These are phyloP conservation scores for Erigeron canadensis DNA, from an alignment of 129 eudicot genomes.

Conservation along the genomic window DNA sequence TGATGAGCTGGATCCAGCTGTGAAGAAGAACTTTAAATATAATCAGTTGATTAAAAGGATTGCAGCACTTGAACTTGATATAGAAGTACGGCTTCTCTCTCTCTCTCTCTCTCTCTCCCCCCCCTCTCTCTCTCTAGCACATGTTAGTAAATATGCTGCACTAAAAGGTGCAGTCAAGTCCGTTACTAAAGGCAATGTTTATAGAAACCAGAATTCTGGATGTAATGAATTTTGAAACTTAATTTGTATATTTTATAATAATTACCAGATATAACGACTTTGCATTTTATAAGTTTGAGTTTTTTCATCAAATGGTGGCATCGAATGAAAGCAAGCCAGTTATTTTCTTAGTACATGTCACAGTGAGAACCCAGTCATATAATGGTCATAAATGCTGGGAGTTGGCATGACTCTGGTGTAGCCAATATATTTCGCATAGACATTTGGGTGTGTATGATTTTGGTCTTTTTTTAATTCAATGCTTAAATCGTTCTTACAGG, in stretches of 20 bases:
- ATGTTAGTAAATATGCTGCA: too few relatives aligned
- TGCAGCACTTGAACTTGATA: conserved; percentile 68
- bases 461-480: not conserved
- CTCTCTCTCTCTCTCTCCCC: not conserved
- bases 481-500: conserved; percentile 43
- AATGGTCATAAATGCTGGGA: too few relatives aligned
- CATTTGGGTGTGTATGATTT: not conserved
- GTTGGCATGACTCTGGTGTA: too few relatives aligned
- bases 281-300: not conserved
- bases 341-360: too few relatives aligned
- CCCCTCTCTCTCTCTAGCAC: not conserved
- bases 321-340: too few relatives aligned
- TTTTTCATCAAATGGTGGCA: not conserved
- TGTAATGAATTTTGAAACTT: too few relatives aligned
- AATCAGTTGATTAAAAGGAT: conserved; percentile 55
- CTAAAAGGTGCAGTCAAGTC: too few relatives aligned
- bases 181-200: too few relatives aligned
- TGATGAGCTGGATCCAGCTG: conserved; percentile 87
- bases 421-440: too few relatives aligned
- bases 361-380: too few relatives aligned
- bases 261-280: not conserved
- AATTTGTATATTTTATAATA: too few relatives aligned
- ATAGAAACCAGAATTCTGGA: too few relatives aligned
- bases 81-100: conserved; percentile 43
- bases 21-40: conserved; percentile 63